These are phyloP conservation scores for Neofusicoccum cordaticola DNA, from an alignment of 2,329 filamentous ascomycete species.

Conservation along the genomic window DNA sequence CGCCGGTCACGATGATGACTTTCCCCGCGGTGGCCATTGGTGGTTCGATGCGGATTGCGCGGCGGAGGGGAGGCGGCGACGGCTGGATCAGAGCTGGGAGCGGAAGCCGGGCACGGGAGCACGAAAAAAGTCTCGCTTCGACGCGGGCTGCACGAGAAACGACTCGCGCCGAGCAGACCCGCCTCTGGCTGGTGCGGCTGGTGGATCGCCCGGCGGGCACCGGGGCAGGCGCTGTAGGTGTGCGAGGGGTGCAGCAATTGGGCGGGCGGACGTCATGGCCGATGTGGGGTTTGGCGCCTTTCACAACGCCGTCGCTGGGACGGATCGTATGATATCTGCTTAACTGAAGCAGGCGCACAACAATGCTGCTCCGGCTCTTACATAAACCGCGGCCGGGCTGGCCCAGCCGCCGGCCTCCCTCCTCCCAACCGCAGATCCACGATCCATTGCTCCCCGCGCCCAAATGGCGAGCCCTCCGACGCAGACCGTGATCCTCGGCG, in stretches of 20 bases:
- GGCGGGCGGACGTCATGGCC: conserved; percentile 17
- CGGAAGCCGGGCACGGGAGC: background rate
- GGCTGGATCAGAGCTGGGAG: conserved; percentile 42
- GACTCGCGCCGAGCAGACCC: background rate
- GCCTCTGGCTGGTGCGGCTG: conserved; percentile 3
- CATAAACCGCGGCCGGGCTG: conserved; percentile 3
- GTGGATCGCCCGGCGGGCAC: background rate
- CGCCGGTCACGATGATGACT: conserved; percentile 59
- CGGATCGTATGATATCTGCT: conserved; percentile 17
- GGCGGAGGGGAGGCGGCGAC: conserved; percentile 44
- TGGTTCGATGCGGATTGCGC: conserved; percentile 28
- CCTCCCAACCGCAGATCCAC: background rate
- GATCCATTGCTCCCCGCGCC: background rate
- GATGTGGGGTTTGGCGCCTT: conserved; percentile 17
- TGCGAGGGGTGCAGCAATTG: conserved; percentile 5
- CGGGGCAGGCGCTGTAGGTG: background rate
- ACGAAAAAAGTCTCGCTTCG: background rate
- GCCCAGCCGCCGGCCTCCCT: background rate
- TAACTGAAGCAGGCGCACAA: conserved; percentile 7
- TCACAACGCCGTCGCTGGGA: conserved; percentile 14
- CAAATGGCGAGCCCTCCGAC: background rate
- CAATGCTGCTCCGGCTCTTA: conserved; percentile 3
- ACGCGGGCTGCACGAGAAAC: background rate
- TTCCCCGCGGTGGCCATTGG: conserved; percentile 60
- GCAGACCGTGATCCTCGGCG: conserved; percentile 40